These are phyloP conservation scores for Daldinia childiae DNA, from an alignment of 495 filamentous ascomycete species.

Conservation along the genomic window DNA sequence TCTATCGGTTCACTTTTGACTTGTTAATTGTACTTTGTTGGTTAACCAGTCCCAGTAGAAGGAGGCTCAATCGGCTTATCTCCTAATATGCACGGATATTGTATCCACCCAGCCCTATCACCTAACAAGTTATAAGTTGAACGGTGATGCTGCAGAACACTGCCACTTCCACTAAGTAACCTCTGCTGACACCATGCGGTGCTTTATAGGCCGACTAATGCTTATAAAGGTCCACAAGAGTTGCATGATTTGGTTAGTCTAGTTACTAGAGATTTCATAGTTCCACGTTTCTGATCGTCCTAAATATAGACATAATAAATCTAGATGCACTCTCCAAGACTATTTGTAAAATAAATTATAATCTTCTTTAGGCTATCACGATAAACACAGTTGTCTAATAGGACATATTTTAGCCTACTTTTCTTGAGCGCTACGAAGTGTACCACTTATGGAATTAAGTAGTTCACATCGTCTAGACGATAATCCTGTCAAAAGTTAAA, in stretches of 20 bases:
- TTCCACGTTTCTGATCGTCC: neutral
- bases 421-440: no score
- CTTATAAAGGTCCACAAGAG: neutral
- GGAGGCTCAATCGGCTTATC: neutral
- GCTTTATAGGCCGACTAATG: neutral
- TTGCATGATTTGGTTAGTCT: neutral
- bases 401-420: no score
- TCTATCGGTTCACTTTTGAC: neutral
- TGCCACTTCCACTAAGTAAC: neutral
- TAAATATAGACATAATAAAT: neutral
- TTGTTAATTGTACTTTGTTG: neutral
- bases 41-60: no score
- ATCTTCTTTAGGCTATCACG: no score
- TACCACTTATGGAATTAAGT: no score
- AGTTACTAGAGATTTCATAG: neutral
- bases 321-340: neutral
- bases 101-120: neutral
- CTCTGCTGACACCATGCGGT: neutral
- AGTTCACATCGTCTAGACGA: no score
- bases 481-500: no score
- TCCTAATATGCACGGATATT: neutral
- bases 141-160: neutral
- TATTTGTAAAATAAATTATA: neutral
- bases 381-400: no score
- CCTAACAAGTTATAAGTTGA: neutral